Base-by-base conservation (phyloP, 2,329 filamentous ascomycete species). In the Talaromyces funiculosus region DNA sequence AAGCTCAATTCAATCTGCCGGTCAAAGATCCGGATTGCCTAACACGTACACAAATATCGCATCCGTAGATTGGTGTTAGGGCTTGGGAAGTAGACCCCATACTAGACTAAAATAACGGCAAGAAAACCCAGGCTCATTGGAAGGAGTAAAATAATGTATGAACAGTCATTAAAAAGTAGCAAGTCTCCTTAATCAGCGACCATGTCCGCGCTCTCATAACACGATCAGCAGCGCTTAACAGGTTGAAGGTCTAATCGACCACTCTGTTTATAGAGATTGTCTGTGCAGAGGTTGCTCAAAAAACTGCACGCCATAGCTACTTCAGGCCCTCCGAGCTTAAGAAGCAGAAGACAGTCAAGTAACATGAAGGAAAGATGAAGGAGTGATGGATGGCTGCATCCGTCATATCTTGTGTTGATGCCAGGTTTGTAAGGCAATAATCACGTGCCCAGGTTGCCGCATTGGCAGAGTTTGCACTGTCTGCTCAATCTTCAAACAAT, bases 401-500 rank as follows among this genome's bases (percentile, higher is more conserved):
- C 45, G 16, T 31, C 3, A 10, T 9, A 8, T 9, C 8, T 33
- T 2, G 31, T 33, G 16, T 53, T 2, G 2, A 24, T n/a, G 31
- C 51, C 31, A 24, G 1, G 38, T 37, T 53, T 7, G 4, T 18
- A 2, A 53, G 51, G 31, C 51, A 24, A 12, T 5, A 29, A 7
- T 40, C 51, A 54, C 20, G 51, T 54, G 54, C 12, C 3, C 4
- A 7, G 12, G 18, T 20, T 29, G 22, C 20, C 26, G 20, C 14
- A 14, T 38, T 49, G n/a, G 56, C 53, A 55, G 53, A 62, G 71
- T 75, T 75, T 75, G 73, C 73, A 75, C 61, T 75, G 73, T 75
- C 73, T 75, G 72, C 64, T 67, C 62, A 63, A 66, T 56, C 67
- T 74, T 73, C 73, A 75, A 75, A 75, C 73, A 66, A 64, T 67